Percentiles rank a stretch among this genome's conserved stretches.
Evolutionary conservation across 75 land plant species (phyloP).

Genomic region (Picea glauca): DNA sequence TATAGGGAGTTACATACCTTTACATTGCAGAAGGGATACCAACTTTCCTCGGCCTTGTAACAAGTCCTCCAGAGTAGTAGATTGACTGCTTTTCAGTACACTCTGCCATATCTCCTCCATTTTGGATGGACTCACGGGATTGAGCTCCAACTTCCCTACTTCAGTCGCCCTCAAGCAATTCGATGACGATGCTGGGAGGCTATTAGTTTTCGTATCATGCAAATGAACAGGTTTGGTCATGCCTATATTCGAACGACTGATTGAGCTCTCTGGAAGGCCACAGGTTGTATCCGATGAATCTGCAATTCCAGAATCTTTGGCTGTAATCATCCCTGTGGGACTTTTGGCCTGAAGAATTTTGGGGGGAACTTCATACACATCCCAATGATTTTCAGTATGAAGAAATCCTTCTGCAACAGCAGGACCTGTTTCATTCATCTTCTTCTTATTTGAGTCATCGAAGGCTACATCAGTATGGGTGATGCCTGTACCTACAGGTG

Average conservation of each 20-base stretch:
- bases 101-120: conserved; percentile 50
- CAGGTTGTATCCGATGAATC: conserved; percentile 5
- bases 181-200: conserved; percentile 3
- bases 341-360: neutral
- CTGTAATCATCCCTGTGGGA: neutral
- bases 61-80: conserved; percentile 38
- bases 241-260: conserved; percentile 2
- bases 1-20: conserved; percentile 29
- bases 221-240: conserved; percentile 14
- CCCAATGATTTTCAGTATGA: neutral
- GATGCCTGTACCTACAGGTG: conserved; percentile 9
- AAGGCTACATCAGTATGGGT: neutral
- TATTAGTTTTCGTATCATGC: conserved; percentile 14
- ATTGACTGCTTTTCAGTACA: conserved; percentile 34
- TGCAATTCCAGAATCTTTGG: neutral
- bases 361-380: neutral
- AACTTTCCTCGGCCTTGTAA: conserved; percentile 46
- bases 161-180: neutral
- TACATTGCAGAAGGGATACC: conserved; percentile 28
- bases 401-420: conserved; percentile 15
- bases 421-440: conserved; percentile 7
- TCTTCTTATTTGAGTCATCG: neutral
- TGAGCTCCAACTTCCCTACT: conserved; percentile 7
- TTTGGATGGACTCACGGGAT: conserved; percentile 11
- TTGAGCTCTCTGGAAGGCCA: neutral